phyloP scores from a whole-genome alignment of 1,284 basidiomycete species.

The Puccinia hordei region DNA sequence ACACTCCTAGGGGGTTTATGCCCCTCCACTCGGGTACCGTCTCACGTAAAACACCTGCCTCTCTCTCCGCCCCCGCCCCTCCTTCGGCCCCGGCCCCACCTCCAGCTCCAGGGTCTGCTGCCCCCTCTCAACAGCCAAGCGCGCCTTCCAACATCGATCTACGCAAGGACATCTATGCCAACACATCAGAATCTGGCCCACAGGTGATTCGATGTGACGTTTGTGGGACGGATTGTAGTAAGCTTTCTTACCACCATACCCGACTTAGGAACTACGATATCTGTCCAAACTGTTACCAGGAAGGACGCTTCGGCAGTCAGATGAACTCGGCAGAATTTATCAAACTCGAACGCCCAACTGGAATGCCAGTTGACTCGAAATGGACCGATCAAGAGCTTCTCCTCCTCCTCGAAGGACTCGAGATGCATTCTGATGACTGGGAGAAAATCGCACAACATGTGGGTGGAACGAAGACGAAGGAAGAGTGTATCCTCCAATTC shows the following conservation, averaged over 20 bases:
- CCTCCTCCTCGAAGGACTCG: conserved; percentile 85
- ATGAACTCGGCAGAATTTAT: conserved; percentile 99
- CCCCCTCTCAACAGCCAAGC: conserved; percentile 60
- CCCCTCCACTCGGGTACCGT: conserved; percentile 86
- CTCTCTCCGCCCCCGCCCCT: conserved; percentile 60
- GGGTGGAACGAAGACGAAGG: conserved; percentile 75
- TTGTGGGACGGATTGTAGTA: conserved; percentile 67
- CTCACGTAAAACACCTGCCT: conserved; percentile 52
- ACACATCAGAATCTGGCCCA: conserved; percentile 57
- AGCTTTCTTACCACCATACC: conserved; percentile 82
- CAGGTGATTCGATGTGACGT: conserved; percentile 37
- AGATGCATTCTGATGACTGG: conserved; percentile 99
- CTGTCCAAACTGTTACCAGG: conserved; percentile 87
- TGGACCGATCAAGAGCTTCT: conserved; percentile 93
- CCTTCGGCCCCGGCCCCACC: conserved; percentile 32
- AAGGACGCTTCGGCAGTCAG: conserved; percentile 90
- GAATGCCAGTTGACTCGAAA: conserved; percentile 65
- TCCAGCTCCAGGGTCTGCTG: conserved; percentile 56
- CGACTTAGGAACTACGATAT: conserved; percentile 89
- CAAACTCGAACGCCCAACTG: conserved; percentile 68
- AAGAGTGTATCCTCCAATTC: conserved; percentile 95
- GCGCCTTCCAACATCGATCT: conserved; percentile 70
- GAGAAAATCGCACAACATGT: conserved; percentile 87
- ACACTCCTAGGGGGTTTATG: conserved; percentile 92
- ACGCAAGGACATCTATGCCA: conserved; percentile 79